Conservation (phyloP, 768 basidiomycete species). For the Auricularia sp. region DNA sequence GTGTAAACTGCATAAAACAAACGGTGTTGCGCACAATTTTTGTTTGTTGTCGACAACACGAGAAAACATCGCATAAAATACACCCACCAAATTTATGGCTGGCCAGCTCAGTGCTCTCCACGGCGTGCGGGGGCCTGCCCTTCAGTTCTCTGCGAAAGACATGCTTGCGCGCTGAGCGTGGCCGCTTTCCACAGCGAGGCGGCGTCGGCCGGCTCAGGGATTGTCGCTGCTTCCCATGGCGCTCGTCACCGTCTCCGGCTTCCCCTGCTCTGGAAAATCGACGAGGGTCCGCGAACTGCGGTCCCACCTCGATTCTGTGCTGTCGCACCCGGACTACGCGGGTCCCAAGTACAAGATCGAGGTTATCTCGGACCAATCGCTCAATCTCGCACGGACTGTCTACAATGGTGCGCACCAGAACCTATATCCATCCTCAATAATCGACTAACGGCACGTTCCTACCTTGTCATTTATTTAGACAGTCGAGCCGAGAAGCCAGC, state of each 20-base stretch:
- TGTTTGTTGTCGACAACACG: background rate
- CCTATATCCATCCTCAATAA: background rate
- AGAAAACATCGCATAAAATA: background rate
- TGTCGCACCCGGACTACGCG: slow-evolving; percentile 40
- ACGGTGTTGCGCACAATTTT: background rate
- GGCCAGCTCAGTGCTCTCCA: background rate
- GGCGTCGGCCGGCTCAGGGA: background rate
- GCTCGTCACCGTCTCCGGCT: slow-evolving; percentile 83
- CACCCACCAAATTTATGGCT: background rate
- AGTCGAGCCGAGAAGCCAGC: slow-evolving; percentile 81
- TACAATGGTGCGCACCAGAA: slow-evolving; percentile 56
- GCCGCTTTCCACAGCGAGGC: background rate
- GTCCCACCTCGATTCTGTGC: slow-evolving; percentile 40
- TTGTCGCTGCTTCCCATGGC: slow-evolving; percentile 51
- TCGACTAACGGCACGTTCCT: background rate
- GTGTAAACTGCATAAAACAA: background rate
- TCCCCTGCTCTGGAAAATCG: slow-evolving; percentile 81
- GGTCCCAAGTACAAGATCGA: slow-evolving; percentile 37
- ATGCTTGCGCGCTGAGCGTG: background rate
- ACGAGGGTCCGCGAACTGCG: slow-evolving; percentile 58
- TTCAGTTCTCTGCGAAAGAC: background rate
- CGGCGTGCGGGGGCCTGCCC: background rate
- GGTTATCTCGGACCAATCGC: slow-evolving; percentile 64
- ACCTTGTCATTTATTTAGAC: slow-evolving; percentile 32
- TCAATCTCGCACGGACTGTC: slow-evolving; percentile 50